A percentile compares a stretch with the other conserved stretches of the same genome.
Evolutionary conservation across 768 basidiomycete species (phyloP).

Genomic region (Paxillus ammoniavirescens): DNA sequence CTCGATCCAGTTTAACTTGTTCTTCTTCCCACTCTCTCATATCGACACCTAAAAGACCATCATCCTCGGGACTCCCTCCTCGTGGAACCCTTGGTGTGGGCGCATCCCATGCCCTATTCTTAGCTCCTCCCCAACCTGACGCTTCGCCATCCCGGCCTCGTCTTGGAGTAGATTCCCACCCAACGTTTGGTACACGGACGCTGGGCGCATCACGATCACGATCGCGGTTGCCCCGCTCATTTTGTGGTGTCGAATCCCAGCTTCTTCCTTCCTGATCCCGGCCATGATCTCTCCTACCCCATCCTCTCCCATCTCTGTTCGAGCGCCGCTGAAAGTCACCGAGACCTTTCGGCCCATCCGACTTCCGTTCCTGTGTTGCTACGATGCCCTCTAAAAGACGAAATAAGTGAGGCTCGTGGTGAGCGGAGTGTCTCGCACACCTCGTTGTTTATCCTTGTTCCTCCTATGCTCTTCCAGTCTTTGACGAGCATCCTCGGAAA

Average conservation of each 20-base stretch:
- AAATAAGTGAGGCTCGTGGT: background rate
- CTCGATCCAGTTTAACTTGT: constrained; percentile 85
- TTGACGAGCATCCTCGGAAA: constrained; percentile 72
- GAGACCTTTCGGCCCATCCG: constrained; percentile 70
- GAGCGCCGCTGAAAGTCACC: constrained; percentile 93
- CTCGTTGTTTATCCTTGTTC: constrained; percentile 67
- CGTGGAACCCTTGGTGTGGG: constrained; percentile 73
- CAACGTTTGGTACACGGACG: constrained; percentile 86
- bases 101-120: constrained; percentile 71
- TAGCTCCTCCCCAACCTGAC: constrained; percentile 60
- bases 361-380: constrained; percentile 52
- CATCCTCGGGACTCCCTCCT: constrained; percentile 70
- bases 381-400: constrained; percentile 62
- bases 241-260: constrained; percentile 66
- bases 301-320: constrained; percentile 68
- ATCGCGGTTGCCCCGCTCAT: constrained; percentile 42
- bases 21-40: constrained; percentile 97
- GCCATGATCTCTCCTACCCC: constrained; percentile 41
- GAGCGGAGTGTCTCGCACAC: constrained; percentile 29
- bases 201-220: constrained; percentile 67
- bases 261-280: constrained; percentile 30
- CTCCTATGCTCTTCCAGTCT: constrained; percentile 76
- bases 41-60: constrained; percentile 62
- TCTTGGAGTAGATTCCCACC: constrained; percentile 93
- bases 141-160: constrained; percentile 51